phyloP scores from a whole-genome alignment of 78 protist species.

The Paulinella micropora region DNA sequence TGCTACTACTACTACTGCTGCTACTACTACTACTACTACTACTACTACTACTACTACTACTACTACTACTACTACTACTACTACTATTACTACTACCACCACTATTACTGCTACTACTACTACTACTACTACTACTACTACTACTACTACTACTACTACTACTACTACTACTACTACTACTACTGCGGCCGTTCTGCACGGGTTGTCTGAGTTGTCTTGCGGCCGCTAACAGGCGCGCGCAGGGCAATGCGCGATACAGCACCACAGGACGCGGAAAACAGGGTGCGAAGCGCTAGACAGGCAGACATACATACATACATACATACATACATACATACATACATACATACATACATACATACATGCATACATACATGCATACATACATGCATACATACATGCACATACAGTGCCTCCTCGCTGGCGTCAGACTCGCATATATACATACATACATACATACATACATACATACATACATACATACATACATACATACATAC shows the following conservation, averaged over 20 bases:
- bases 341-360: background rate
- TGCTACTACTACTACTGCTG: background rate
- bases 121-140: background rate
- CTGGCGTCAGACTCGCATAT: too few relatives aligned
- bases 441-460: too few relatives aligned
- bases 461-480: too few relatives aligned
- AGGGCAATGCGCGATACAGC: too few relatives aligned
- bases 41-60: background rate
- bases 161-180: background rate
- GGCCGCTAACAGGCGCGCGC: too few relatives aligned
- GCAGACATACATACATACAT: background rate
- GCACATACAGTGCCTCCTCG: too few relatives aligned
- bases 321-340: background rate
- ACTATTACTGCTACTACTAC: background rate
- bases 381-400: background rate
- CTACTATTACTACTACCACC: background rate
- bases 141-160: background rate
- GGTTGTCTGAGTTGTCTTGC: too few relatives aligned
- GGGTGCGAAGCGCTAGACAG: too few relatives aligned
- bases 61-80: background rate
- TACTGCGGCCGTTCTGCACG: too few relatives aligned
- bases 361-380: background rate
- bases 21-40: background rate
- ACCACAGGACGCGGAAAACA: too few relatives aligned
- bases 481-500: too few relatives aligned